phyloP scores from a whole-genome alignment of 306 rosid species.

The Hippophae rhamnoides region DNA sequence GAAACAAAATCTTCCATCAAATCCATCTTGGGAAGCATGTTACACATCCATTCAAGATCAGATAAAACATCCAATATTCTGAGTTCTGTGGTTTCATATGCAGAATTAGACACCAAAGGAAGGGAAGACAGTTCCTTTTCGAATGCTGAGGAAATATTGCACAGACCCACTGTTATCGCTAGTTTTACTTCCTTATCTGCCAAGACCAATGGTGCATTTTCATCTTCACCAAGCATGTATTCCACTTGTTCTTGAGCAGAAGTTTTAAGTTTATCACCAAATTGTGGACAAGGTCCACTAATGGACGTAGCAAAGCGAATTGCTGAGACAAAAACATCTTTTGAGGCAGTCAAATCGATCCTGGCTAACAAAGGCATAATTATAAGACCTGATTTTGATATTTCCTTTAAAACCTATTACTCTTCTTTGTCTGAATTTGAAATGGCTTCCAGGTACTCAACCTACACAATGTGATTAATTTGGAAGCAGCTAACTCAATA shows the following conservation, averaged over 20 bases:
- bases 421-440: conserved; percentile 34
- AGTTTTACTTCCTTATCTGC: conserved; percentile 71
- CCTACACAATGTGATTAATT: conserved; percentile 21
- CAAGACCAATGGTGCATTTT: conserved; percentile 32
- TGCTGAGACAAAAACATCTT: conserved; percentile 79
- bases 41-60: conserved; percentile 91
- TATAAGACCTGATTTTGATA: conserved; percentile 21
- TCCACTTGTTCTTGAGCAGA: conserved; percentile 97
- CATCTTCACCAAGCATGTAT: conserved; percentile 73
- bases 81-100: conserved; percentile 30
- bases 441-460: conserved; percentile 28
- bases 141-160: conserved; percentile 36
- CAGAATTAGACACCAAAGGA: conserved; percentile 31
- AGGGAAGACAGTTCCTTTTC: conserved; percentile 54
- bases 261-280: conserved; percentile 68
- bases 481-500: conserved; percentile 15
- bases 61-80: conserved; percentile 46
- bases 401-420: conserved; percentile 24
- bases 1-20: conserved; percentile 73
- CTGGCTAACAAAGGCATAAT: conserved; percentile 32
- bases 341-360: conserved; percentile 43
- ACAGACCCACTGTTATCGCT: conserved; percentile 47
- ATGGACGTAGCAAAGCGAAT: conserved; percentile 67
- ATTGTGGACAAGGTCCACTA: conserved; percentile 53
- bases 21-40: conserved; percentile 73